Evolutionary conservation across 176 grass and related monocot species (phyloP), one percentile per base, ranked within the genome.

Genomic region (Eleusine coracana): DNA sequence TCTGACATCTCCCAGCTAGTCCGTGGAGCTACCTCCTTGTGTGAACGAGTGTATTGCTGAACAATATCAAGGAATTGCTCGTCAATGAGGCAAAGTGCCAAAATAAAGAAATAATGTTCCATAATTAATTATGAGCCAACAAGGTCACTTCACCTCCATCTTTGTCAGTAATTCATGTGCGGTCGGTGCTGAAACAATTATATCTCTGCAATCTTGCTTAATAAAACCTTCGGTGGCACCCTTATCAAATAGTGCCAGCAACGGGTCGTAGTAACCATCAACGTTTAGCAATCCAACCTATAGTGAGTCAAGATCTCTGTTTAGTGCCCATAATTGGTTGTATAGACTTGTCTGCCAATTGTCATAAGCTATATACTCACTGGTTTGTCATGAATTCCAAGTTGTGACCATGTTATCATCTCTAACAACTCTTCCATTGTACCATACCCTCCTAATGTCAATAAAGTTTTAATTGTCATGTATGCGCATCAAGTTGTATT

Each of bases 321-420:
- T 85, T 56, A 91, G 49, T 45, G 38, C 0, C 20, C 46, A 34
- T 12, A 20, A 76, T 82, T 49, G 37, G 23, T 73, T 79, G 34
- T 29, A 23, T 3, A 56, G 27, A 62, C 58, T 83, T 14, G 64
- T 65, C 64, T 68, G 50, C 74, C 40, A 66, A 76, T 76, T 59
- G 51, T 62, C 21, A 66, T 49, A 46, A 77, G 15, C 36, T 79
- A 41, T 34, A 67, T 66, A 83, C 90, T 93, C 56, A 98, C 96
- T 80, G 96, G 82, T 84, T 98, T 98, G 39, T 93, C 88, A 82
- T 98, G 96, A 61, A 98, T 98, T 80, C 96, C 96, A 13, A 98
- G 87, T 74, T 98, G 96, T 68, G 96, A 91, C 96, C 96, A 98
- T 83, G 96, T 93, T 64, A 95, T 98, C 96, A 98, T 98, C 92